phyloP scores from a whole-genome alignment of 116 monocot genomes.

The Papilionanthe hybrid region DNA sequence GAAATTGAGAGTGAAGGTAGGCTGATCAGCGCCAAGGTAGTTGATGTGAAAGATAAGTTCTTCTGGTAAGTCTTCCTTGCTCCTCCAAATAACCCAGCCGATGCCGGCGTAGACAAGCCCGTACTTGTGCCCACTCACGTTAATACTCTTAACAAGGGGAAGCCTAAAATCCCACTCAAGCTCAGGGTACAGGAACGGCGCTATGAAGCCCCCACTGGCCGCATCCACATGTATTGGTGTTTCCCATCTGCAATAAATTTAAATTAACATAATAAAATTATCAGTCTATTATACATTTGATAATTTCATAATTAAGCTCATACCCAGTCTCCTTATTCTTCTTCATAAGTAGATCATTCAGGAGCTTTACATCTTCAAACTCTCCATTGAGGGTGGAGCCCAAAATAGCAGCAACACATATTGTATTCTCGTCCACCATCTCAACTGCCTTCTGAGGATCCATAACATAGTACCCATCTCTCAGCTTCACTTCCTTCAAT shows the following conservation, averaged over 20 bases:
- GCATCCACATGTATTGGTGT: constrained; percentile 95
- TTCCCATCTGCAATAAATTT: constrained; percentile 48
- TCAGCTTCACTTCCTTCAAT: constrained; percentile 78
- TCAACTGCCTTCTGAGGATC: constrained; percentile 84
- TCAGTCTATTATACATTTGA: background rate
- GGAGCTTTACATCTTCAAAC: constrained; percentile 89
- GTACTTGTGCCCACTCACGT: constrained; percentile 94
- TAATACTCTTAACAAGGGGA: constrained; percentile 90
- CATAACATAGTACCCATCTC: constrained; percentile 87
- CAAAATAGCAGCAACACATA: constrained; percentile 85
- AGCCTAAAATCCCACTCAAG: constrained; percentile 92
- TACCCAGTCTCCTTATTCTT: constrained; percentile 77
- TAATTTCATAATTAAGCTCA: background rate
- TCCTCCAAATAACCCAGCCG: constrained; percentile 89
- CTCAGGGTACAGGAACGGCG: constrained; percentile 85
- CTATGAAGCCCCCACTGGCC: constrained; percentile 93
- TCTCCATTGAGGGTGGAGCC: constrained; percentile 92
- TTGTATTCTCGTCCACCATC: constrained; percentile 92
- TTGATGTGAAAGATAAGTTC: constrained; percentile 97
- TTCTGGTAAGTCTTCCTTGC: constrained; percentile 80
- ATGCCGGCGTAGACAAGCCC: constrained; percentile 91
- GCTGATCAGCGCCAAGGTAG: constrained; percentile 84
- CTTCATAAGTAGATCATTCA: constrained; percentile 61
- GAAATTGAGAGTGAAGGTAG: constrained; percentile 95
- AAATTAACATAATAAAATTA: too few relatives aligned